Conservation (phyloP, 2,329 filamentous ascomycete genomes). For the Pseudogymnoascus sp. region DNA sequence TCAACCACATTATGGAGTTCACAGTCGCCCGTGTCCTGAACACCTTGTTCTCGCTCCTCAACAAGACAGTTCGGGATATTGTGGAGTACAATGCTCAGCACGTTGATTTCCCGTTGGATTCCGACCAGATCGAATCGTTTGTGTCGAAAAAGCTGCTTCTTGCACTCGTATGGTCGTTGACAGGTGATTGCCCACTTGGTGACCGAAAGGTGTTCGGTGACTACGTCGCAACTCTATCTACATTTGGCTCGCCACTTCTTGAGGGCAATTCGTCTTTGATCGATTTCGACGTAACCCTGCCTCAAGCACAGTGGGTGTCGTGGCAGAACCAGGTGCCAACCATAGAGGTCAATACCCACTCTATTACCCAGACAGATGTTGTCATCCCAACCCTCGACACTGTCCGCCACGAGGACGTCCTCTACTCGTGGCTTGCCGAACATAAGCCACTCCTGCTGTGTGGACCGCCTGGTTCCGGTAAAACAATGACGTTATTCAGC, state of each 20-base stretch:
- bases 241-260: conserved; percentile 74
- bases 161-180: conserved; percentile 89
- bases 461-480: conserved; percentile 95
- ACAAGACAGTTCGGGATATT: conserved; percentile 85
- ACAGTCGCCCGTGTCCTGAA: conserved; percentile 83
- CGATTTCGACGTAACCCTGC: conserved; percentile 85
- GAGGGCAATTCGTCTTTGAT: conserved; percentile 79
- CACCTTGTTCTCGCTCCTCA: conserved; percentile 89
- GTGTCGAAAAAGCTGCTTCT: conserved; percentile 90
- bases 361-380: conserved; percentile 93
- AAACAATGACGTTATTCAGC: conserved; percentile 99
- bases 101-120: conserved; percentile 83
- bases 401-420: conserved; percentile 93
- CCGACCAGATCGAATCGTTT: conserved; percentile 82
- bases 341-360: conserved; percentile 97
- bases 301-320: conserved; percentile 77
- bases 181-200: conserved; percentile 81
- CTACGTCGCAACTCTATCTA: conserved; percentile 70
- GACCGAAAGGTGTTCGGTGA: conserved; percentile 90
- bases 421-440: conserved; percentile 98
- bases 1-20: conserved; percentile 98
- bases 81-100: conserved; percentile 96
- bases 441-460: conserved; percentile 96
- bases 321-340: conserved; percentile 94
- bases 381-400: conserved; percentile 98